These are phyloP conservation scores for Phytophthora sojae DNA, from an alignment of 352 stramenopile genomes.

Conservation along the genomic window DNA sequence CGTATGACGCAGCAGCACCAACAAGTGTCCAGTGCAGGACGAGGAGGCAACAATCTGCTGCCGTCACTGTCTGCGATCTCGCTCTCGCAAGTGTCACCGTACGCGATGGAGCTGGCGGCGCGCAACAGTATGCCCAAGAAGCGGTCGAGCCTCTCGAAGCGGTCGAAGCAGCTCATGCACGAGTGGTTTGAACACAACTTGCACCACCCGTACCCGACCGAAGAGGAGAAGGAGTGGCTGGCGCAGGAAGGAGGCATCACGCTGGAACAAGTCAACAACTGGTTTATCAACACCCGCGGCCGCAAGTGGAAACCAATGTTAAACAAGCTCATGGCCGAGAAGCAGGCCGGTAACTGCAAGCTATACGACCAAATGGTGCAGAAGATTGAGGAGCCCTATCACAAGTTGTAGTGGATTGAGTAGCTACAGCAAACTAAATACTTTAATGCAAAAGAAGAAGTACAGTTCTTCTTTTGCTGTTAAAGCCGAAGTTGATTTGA, in stretches of 20 bases:
- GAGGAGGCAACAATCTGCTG: neutral
- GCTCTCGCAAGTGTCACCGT: slow-evolving; percentile 37
- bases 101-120: slow-evolving; percentile 45
- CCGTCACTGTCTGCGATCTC: slow-evolving; percentile 28
- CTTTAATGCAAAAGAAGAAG: too few species aligned
- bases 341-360: slow-evolving; percentile 61
- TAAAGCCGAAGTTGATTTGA: too few species aligned
- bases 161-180: slow-evolving; percentile 75
- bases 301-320: slow-evolving; percentile 91
- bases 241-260: slow-evolving; percentile 75
- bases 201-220: slow-evolving; percentile 86
- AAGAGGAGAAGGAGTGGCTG: slow-evolving; percentile 85
- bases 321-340: slow-evolving; percentile 71
- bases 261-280: slow-evolving; percentile 90
- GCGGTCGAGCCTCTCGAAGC: slow-evolving; percentile 78
- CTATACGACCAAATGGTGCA: slow-evolving; percentile 83
- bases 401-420: slow-evolving; percentile 33
- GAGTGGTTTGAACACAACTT: slow-evolving; percentile 87
- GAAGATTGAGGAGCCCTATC: slow-evolving; percentile 83
- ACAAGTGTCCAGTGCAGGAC: neutral
- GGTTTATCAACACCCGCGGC: slow-evolving; percentile 89
- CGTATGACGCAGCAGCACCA: slow-evolving; percentile 32
- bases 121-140: slow-evolving; percentile 62
- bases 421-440: slow-evolving; percentile 5
- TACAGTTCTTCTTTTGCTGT: too few species aligned